Conservation (phyloP, 2,329 filamentous ascomycete species). For the Beauveria sp. region DNA sequence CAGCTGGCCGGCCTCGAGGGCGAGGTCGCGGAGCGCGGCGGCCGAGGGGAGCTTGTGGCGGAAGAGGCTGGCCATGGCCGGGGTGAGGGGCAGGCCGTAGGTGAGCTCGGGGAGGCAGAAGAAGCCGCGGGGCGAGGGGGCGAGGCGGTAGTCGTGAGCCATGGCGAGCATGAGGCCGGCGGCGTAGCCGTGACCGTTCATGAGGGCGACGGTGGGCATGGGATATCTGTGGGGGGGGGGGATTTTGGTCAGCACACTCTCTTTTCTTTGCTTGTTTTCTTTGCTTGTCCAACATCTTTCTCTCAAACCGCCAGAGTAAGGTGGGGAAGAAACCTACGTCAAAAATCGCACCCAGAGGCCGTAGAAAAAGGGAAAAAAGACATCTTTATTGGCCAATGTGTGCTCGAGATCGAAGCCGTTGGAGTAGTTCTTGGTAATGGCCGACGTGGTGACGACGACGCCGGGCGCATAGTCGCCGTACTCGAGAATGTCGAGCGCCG, state of each 20-base stretch:
- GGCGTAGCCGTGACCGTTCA: slow-evolving; percentile 77
- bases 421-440: slow-evolving; percentile 71
- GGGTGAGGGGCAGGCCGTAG: slow-evolving; percentile 66
- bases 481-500: slow-evolving; percentile 70
- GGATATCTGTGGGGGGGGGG: slow-evolving; percentile 43
- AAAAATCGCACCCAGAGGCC: slow-evolving; percentile 54
- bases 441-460: slow-evolving; percentile 69
- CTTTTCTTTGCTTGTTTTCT: not conserved
- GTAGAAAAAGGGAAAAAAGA: slow-evolving; percentile 59
- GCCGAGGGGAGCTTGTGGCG: slow-evolving; percentile 54
- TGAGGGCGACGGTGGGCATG: slow-evolving; percentile 72
- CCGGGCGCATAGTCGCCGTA: slow-evolving; percentile 55
- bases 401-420: slow-evolving; percentile 75
- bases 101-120: slow-evolving; percentile 76
- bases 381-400: slow-evolving; percentile 45
- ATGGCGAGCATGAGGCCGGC: slow-evolving; percentile 75
- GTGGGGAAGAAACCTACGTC: slow-evolving; percentile 19
- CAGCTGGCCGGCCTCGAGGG: slow-evolving; percentile 68
- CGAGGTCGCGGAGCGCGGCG: slow-evolving; percentile 53
- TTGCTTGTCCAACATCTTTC: not conserved
- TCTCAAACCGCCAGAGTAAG: not conserved
- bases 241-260: not conserved
- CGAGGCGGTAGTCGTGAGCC: slow-evolving; percentile 77
- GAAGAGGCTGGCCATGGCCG: slow-evolving; percentile 70
- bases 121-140: slow-evolving; percentile 63